Conservation (phyloP, 2,329 filamentous ascomycete genomes). For the Coniochaeta sp. region DNA sequence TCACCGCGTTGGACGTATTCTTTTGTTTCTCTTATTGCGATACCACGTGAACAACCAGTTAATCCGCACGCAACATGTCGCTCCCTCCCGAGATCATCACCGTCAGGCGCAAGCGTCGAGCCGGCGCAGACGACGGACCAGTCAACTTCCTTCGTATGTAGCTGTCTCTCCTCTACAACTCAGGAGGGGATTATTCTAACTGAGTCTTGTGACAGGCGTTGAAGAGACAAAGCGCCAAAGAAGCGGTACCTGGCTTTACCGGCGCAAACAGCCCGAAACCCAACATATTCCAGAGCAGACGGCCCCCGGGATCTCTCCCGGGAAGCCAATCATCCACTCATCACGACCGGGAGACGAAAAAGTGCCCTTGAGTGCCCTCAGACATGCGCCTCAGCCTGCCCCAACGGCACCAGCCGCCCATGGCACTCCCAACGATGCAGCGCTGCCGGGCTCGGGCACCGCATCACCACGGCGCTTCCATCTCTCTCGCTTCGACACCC, state of each 20-base stretch:
- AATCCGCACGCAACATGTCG: constrained; percentile 34
- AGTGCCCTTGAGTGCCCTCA: constrained; percentile 10
- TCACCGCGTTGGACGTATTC: no score
- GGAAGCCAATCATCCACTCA: constrained; percentile 40
- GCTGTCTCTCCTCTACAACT: background rate
- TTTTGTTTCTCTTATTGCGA: no score
- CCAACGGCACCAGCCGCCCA: constrained; percentile 11
- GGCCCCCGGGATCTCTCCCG: constrained; percentile 12
- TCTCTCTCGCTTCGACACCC: constrained; percentile 12
- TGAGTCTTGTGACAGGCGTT: no score
- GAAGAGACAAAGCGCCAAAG: constrained; percentile 48
- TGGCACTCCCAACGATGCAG: background rate
- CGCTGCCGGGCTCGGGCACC: background rate
- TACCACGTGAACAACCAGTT: no score
- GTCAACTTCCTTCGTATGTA: constrained; percentile 49
- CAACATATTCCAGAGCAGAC: constrained; percentile 18
- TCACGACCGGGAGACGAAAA: constrained; percentile 32
- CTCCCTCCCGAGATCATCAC: constrained; percentile 52
- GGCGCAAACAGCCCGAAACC: constrained; percentile 34
- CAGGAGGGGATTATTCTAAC: no score
- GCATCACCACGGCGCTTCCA: constrained; percentile 15
- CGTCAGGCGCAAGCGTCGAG: constrained; percentile 48
- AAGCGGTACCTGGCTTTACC: constrained; percentile 47
- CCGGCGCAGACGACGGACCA: constrained; percentile 42
- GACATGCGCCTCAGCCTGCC: constrained; percentile 6